phyloP scores from a whole-genome alignment of 2,329 filamentous ascomycete species.

The Tolypocladium endophyticum region DNA sequence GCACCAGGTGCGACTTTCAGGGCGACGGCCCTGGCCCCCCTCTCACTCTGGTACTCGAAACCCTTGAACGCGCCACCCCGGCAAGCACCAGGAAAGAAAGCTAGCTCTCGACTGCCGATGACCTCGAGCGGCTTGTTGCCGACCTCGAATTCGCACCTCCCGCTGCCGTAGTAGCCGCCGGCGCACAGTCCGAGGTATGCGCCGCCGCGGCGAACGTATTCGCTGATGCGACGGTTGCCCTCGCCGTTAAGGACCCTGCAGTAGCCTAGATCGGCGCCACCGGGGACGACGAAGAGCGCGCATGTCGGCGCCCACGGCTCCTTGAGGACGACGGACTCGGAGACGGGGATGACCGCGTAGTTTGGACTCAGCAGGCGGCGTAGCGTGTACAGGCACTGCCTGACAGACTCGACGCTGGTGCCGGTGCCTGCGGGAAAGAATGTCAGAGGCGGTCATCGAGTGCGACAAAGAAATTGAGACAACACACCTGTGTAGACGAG shows the following conservation, averaged over 20 bases:
- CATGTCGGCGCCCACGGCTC: constrained; percentile 88
- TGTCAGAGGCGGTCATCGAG: constrained; percentile 3
- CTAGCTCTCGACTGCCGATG: constrained; percentile 72
- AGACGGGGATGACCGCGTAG: constrained; percentile 85
- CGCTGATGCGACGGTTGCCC: constrained; percentile 73
- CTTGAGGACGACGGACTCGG: constrained; percentile 66
- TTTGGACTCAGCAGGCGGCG: constrained; percentile 77
- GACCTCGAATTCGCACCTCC: constrained; percentile 83
- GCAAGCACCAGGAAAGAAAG: constrained; percentile 79
- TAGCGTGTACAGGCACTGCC: constrained; percentile 79
- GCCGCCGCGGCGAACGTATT: constrained; percentile 79
- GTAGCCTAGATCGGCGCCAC: constrained; percentile 88
- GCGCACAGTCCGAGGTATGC: constrained; percentile 87
- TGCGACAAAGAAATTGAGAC: background rate
- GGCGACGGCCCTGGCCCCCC: constrained; percentile 62
- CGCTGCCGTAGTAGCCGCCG: constrained; percentile 81
- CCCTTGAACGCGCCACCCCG: constrained; percentile 80
- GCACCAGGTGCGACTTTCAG: constrained; percentile 52
- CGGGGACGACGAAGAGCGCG: constrained; percentile 82
- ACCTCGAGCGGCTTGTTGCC: constrained; percentile 72
- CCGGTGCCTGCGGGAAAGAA: constrained; percentile 55
- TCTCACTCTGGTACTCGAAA: constrained; percentile 84
- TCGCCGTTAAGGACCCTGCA: constrained; percentile 78
- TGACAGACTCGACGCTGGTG: constrained; percentile 77
- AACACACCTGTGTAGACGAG: constrained; percentile 74